Percentiles rank a stretch among this genome's conserved stretches.
Conservation (phyloP, 176 grass and related monocot species). For the sorghum (Sorghum bicolor) region Sorghum_bicolor_NCBIv3 NC_012874.2:3556501-3557000, state of each 20-base stretch:
- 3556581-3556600: constrained; percentile 70
- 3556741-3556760: background rate
- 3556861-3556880: background rate
- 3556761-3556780: constrained; percentile 36
- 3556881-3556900: background rate
- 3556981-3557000: background rate
- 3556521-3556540: constrained; percentile 34
- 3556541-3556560: constrained; percentile 44
- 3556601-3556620: background rate
- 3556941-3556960: constrained; percentile 27
- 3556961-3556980: background rate
- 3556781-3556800: background rate
- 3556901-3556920: background rate
- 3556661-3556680: background rate
- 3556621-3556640: background rate
- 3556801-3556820: background rate
- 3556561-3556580: constrained; percentile 33
- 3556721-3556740: background rate
- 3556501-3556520: background rate
- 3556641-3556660: background rate
- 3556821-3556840: constrained; percentile 22
- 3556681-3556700: background rate
- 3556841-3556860: constrained; percentile 20
- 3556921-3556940: constrained; percentile 7
- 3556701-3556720: background rate